These are phyloP conservation scores for Melocanna baccifera DNA, from an alignment of 176 grass and related monocot genomes.

Conservation along the genomic window DNA sequence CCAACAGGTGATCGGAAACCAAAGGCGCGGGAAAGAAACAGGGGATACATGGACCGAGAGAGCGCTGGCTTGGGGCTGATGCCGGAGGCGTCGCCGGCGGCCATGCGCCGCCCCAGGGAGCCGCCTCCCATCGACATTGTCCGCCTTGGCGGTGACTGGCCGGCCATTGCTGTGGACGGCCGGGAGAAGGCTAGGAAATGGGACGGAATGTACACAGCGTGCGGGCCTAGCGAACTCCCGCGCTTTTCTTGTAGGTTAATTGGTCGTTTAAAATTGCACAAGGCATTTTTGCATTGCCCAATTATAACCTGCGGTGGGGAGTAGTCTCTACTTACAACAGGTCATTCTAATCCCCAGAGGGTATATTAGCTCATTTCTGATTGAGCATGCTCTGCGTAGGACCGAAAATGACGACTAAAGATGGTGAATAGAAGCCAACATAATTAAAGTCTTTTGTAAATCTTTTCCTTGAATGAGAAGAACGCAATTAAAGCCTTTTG, in stretches of 20 bases:
- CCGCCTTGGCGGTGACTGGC: slow-evolving; percentile 33
- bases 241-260: background rate
- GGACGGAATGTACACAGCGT: background rate
- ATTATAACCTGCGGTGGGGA: slow-evolving; percentile 31
- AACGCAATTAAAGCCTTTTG: too few species aligned
- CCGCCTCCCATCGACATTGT: slow-evolving; percentile 19
- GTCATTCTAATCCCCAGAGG: background rate
- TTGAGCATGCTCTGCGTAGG: background rate
- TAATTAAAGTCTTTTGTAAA: too few species aligned
- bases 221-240: background rate
- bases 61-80: slow-evolving; percentile 22
- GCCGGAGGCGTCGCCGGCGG: background rate
- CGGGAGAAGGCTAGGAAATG: background rate
- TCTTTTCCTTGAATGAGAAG: too few species aligned
- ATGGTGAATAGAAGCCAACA: too few species aligned
- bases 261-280: background rate
- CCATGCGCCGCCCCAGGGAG: background rate
- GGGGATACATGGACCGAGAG: slow-evolving; percentile 38
- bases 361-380: background rate
- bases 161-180: slow-evolving; percentile 16
- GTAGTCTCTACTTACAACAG: background rate
- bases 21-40: background rate
- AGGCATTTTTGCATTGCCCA: background rate
- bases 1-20: background rate
- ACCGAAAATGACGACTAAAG: too few species aligned